These are phyloP conservation scores for Trichaptum fuscoviolaceum DNA, from an alignment of 768 basidiomycete species.

Conservation along the genomic window DNA sequence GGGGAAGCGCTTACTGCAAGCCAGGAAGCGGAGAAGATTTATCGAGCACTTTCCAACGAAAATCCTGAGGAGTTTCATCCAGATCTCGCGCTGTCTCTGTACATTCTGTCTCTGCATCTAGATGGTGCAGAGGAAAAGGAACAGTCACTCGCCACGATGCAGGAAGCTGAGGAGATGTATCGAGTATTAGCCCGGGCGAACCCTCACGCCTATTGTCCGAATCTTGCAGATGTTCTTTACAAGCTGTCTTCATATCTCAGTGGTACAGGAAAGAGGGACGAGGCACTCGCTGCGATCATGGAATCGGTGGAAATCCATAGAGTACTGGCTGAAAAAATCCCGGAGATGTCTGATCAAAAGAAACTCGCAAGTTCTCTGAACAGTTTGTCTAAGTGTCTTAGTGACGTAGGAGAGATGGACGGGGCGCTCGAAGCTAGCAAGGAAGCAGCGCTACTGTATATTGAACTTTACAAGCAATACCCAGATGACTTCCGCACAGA, in stretches of 20 bases:
- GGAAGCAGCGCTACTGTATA: background rate
- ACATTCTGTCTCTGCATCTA: conserved; percentile 10
- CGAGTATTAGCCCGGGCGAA: too few relatives aligned
- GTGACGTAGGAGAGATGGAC: conserved; percentile 6
- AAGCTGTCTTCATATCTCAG: conserved; percentile 3
- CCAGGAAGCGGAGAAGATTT: conserved; percentile 7
- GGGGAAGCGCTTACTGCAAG: conserved; percentile 10
- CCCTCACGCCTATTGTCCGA: too few relatives aligned
- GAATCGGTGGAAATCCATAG: conserved; percentile 7
- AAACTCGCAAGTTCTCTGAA: conserved; percentile 6
- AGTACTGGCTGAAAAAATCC: background rate
- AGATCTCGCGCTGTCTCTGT: conserved; percentile 9
- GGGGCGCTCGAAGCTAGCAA: conserved; percentile 8
- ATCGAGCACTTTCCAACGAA: background rate
- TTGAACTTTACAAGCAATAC: too few relatives aligned
- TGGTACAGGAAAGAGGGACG: conserved; percentile 7
- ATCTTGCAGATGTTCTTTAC: too few relatives aligned
- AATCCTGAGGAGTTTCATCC: conserved; percentile 8
- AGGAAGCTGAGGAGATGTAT: too few relatives aligned
- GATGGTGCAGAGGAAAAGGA: too few relatives aligned
- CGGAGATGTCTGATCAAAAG: conserved; percentile 4
- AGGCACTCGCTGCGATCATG: conserved; percentile 9
- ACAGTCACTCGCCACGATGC: too few relatives aligned
- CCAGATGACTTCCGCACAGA: too few relatives aligned
- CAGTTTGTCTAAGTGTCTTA: conserved; percentile 6